Evolutionary conservation across 768 basidiomycete genomes (phyloP).

Genomic region (Collybia sp.): DNA sequence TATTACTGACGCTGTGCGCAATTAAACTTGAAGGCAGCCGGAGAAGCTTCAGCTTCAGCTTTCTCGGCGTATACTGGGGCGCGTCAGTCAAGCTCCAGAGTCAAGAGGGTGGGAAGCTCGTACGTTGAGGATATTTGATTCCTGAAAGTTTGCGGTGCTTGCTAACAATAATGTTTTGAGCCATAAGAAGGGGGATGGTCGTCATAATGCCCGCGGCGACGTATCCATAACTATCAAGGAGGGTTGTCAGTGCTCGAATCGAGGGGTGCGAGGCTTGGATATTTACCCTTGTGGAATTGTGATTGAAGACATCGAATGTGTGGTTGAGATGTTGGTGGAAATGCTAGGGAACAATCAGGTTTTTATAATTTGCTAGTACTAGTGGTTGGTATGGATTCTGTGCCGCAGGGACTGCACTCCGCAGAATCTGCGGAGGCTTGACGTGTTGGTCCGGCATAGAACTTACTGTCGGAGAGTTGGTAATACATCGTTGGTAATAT

Average conservation of each 20-base stretch:
- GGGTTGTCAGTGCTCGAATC: neutral
- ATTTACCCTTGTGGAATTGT: neutral
- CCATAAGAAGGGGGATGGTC: conserved; percentile 15
- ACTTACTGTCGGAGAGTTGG: no score
- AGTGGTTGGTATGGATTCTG: neutral
- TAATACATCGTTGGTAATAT: no score
- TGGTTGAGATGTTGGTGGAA: no score
- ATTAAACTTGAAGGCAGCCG: conserved; percentile 24
- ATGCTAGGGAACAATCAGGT: no score
- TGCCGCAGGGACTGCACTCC: no score
- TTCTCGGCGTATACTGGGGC: conserved; percentile 29
- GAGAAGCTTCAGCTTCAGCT: conserved; percentile 19
- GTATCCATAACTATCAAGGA: conserved; percentile 8
- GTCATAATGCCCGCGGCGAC: conserved; percentile 17
- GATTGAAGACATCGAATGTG: neutral
- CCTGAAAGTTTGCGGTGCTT: conserved; percentile 17
- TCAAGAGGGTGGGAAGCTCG: neutral
- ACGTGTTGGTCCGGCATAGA: no score
- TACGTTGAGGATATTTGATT: conserved; percentile 26
- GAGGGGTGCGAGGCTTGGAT: neutral
- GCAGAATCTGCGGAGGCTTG: no score
- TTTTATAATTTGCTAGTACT: no score
- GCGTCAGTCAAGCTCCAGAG: neutral
- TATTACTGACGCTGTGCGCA: conserved; percentile 22
- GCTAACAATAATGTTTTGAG: conserved; percentile 17